Conservation (phyloP, 164 flowering plant genomes). For the Stephania japonica region DNA sequence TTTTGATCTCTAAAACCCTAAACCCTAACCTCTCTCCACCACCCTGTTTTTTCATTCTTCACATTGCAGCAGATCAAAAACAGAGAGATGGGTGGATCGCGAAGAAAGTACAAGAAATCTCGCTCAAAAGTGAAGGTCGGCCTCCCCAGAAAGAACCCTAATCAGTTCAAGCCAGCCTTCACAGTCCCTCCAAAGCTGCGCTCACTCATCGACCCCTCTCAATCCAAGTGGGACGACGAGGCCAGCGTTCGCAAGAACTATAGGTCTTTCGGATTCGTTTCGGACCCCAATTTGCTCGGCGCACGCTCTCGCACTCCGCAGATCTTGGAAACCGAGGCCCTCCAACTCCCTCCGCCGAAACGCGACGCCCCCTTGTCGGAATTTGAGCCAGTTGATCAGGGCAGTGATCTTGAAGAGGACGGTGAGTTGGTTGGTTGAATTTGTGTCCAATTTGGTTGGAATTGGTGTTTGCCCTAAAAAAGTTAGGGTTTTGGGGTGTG, state of each 20-base stretch:
- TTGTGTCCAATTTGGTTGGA: background rate
- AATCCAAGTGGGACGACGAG: conserved; percentile 60
- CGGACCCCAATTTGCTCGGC: conserved; percentile 79
- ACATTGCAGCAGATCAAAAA: conserved; percentile 10
- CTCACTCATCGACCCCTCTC: conserved; percentile 22
- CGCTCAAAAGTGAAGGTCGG: conserved; percentile 67
- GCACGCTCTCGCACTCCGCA: conserved; percentile 59
- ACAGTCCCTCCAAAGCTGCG: conserved; percentile 80
- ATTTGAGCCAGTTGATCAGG: conserved; percentile 53
- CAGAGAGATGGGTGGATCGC: conserved; percentile 71
- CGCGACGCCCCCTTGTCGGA: conserved; percentile 24
- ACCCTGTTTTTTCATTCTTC: too few relatives aligned
- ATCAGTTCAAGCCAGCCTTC: conserved; percentile 81
- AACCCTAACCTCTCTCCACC: too few relatives aligned
- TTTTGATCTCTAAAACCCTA: too few relatives aligned
- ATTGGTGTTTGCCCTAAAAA: too few relatives aligned
- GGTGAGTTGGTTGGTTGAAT: conserved; percentile 34
- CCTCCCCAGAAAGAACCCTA: conserved; percentile 69
- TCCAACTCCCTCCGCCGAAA: conserved; percentile 47
- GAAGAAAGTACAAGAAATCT: conserved; percentile 68
- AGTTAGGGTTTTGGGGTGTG: conserved; percentile 8
- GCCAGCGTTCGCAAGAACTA: conserved; percentile 67
- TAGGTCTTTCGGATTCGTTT: conserved; percentile 76
- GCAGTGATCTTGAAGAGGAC: conserved; percentile 95
- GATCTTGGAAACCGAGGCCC: conserved; percentile 43